Conservation (phyloP, 2,329 filamentous ascomycete genomes). For the Aspergillus sp. region DNA sequence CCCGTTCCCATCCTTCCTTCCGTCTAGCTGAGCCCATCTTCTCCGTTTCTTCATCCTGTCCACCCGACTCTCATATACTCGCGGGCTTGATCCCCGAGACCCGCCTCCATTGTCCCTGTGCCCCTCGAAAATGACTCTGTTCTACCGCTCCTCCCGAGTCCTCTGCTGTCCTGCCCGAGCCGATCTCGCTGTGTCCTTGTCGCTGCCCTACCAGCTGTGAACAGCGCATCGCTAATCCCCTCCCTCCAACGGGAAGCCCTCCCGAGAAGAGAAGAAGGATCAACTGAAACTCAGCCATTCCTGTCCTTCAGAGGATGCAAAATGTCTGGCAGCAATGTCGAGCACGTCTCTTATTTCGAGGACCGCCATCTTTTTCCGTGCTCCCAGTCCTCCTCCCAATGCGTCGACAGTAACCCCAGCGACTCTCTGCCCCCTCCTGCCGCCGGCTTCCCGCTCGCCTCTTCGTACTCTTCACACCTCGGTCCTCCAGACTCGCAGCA, state of each 20-base stretch:
- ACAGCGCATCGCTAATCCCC: slow-evolving; percentile 25
- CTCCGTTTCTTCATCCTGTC: neutral
- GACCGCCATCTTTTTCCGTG: slow-evolving; percentile 22
- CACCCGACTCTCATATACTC: slow-evolving; percentile 1
- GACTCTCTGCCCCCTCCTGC: slow-evolving; percentile 13
- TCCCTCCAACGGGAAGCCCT: slow-evolving; percentile 17
- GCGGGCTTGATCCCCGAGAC: slow-evolving; percentile 4
- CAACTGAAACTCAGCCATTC: slow-evolving; percentile 10
- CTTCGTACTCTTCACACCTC: slow-evolving; percentile 12
- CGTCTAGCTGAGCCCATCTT: neutral
- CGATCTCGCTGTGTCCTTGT: slow-evolving; percentile 25
- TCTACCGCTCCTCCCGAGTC: slow-evolving; percentile 28
- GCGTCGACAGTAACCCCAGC: slow-evolving; percentile 15
- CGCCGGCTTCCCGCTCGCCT: slow-evolving; percentile 9
- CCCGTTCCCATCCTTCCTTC: slow-evolving; percentile 1
- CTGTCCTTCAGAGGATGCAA: slow-evolving; percentile 27
- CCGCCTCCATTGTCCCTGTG: slow-evolving; percentile 9
- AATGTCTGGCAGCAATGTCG: slow-evolving; percentile 35
- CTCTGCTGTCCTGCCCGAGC: slow-evolving; percentile 30
- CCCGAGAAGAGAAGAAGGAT: slow-evolving; percentile 3
- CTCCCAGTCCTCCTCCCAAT: slow-evolving; percentile 15
- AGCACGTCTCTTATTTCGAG: slow-evolving; percentile 30
- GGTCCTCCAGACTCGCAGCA: slow-evolving; percentile 12
- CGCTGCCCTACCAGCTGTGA: slow-evolving; percentile 26
- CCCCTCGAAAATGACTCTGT: slow-evolving; percentile 28